These are phyloP conservation scores for Penicillium sumatraense DNA, from an alignment of 2,329 filamentous ascomycete genomes.

Conservation along the genomic window DNA sequence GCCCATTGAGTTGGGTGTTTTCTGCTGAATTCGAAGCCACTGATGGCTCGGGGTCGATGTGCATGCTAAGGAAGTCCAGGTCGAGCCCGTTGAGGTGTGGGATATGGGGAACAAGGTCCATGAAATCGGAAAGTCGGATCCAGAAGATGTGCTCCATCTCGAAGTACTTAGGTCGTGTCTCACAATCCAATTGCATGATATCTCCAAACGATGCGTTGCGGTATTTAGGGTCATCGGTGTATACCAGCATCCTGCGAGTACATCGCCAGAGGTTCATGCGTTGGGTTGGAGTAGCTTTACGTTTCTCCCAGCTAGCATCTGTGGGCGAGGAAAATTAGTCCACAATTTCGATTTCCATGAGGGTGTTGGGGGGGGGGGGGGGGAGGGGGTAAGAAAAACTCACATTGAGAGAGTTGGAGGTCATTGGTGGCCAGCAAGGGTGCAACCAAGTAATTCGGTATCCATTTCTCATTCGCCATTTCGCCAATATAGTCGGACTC, in stretches of 20 bases:
- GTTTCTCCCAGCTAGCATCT: conserved; percentile 53
- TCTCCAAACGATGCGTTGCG: conserved; percentile 43
- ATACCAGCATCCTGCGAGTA: conserved; percentile 50
- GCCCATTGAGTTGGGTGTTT: conserved; percentile 37
- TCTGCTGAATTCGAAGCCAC: conserved; percentile 9
- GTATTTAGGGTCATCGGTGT: conserved; percentile 44
- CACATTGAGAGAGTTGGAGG: conserved; percentile 53
- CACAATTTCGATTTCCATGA: too few relatives aligned
- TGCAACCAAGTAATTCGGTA: conserved; percentile 55
- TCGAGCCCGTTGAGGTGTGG: conserved; percentile 51
- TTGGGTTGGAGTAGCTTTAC: conserved; percentile 47
- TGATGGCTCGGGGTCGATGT: conserved; percentile 44
- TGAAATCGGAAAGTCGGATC: conserved; percentile 57
- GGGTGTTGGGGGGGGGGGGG: too few relatives aligned
- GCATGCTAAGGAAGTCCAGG: conserved; percentile 46
- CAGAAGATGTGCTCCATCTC: conserved; percentile 56
- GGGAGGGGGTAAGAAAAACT: conserved; percentile 14
- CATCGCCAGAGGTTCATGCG: conserved; percentile 54
- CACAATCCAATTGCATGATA: conserved; percentile 46
- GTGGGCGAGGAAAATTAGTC: conserved; percentile 14
- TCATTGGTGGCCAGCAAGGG: conserved; percentile 55
- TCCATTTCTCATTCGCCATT: conserved; percentile 50
- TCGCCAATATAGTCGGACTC: conserved; percentile 43
- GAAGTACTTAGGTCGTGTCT: conserved; percentile 53
- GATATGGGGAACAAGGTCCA: conserved; percentile 53